phyloP scores from a whole-genome alignment of 2,329 filamentous ascomycete species.

The Botrytis pseudocinerea region DNA sequence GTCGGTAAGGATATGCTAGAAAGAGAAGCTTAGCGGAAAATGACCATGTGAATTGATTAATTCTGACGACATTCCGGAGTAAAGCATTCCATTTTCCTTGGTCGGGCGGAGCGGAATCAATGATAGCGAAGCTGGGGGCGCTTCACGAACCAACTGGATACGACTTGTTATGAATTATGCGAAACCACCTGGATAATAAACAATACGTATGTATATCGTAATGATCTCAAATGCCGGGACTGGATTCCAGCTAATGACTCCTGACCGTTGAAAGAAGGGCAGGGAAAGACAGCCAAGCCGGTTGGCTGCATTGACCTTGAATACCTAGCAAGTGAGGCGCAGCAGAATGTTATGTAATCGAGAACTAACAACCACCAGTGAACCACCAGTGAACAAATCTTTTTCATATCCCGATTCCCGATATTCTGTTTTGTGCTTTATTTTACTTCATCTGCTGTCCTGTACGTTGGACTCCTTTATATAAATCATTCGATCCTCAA shows the following conservation, averaged over 20 bases:
- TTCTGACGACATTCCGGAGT: background rate
- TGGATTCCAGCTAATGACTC: background rate
- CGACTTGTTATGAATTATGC: background rate
- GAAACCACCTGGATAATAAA: background rate
- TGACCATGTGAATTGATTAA: background rate
- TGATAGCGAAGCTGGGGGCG: background rate
- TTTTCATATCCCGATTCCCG: background rate
- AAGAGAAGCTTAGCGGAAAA: background rate
- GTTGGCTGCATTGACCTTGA: background rate
- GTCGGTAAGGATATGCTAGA: background rate
- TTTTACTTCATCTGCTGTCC: background rate
- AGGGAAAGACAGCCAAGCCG: background rate
- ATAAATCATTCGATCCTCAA: background rate
- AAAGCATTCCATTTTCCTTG: background rate
- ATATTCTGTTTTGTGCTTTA: background rate
- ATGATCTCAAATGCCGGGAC: background rate
- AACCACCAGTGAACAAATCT: background rate
- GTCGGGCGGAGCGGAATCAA: background rate
- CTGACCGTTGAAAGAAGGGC: background rate
- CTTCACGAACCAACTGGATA: background rate
- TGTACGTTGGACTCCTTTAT: background rate
- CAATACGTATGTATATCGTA: background rate
- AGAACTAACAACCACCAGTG: background rate
- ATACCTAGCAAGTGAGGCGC: background rate
- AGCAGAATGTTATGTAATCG: slow-evolving; percentile 1